Evolutionary conservation across 2,329 filamentous ascomycete genomes (phyloP), one percentile per base, ranked within the genome.

Genomic region (Calonectria naviculata): DNA sequence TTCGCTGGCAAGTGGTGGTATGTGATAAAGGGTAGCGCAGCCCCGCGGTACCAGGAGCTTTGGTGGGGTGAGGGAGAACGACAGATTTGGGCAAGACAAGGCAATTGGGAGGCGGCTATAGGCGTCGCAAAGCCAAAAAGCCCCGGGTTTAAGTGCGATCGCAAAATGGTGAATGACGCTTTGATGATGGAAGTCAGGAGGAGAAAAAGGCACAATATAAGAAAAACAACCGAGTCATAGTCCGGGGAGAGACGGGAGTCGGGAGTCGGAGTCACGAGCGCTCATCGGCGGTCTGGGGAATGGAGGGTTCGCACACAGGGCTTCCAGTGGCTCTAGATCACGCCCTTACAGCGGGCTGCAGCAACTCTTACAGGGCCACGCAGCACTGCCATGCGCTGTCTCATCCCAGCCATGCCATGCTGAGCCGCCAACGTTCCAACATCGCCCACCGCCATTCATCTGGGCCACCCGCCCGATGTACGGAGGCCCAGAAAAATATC

Each of bases 201-300:
- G 62, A 63, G 69, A 42, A 70, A 60, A 38, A 63, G 46, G 29
- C 24, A 41, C 17, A n/a, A 49, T 44, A 41, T 56, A 63, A 54
- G 58, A 41, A 47, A 67, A 63, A 49, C 44, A 60, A 71, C 56
- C 68, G 44, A 75, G 68, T 69, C 74, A 73, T 56, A 71, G 62
- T 61, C 62, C 65, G 56, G 61, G 62, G 58, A 46, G 67, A 52
- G 68, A 70, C 64, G 56, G 68, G 60, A 67, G 61, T 70, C 77
- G 76, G 76, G 65, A 78, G 74, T 78, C 76, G 77, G 77, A 78
- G 76, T 78, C 76, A 78, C 64, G 75, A 73, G 73, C 74, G 74
- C 74, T 76, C 70, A 70, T 78, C 77, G 77, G 77, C 77, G 76
- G 76, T 71, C 74, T 74, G 56, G 70, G 68, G 71, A 68, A 60